These are phyloP conservation scores for Fraxinus latifolia DNA, from an alignment of 305 asterid species.

Conservation along the genomic window DNA sequence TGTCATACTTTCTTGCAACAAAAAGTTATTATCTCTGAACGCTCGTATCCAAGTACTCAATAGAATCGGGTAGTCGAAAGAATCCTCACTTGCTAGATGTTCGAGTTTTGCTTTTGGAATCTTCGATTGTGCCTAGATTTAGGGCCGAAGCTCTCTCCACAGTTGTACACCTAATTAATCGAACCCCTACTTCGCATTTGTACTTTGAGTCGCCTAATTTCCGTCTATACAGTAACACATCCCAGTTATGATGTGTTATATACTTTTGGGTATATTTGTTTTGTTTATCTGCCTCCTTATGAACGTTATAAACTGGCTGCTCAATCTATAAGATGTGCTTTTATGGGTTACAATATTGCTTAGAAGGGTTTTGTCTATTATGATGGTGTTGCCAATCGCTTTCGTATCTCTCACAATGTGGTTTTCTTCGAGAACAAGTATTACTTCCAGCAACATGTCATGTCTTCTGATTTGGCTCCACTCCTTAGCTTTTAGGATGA, in stretches of 20 bases:
- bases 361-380: background rate
- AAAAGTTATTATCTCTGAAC: background rate
- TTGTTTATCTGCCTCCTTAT: no score
- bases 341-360: background rate
- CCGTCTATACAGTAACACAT: no score
- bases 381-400: background rate
- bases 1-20: background rate
- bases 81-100: background rate
- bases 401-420: background rate
- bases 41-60: background rate
- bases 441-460: background rate
- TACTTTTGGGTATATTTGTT: no score
- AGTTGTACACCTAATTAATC: background rate
- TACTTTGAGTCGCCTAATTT: background rate
- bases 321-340: background rate
- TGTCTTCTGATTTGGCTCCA: background rate
- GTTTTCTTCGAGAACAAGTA: no score
- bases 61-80: background rate
- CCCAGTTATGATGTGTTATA: no score
- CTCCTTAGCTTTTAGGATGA: background rate
- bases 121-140: background rate
- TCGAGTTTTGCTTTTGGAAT: background rate
- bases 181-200: background rate
- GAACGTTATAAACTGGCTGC: no score
- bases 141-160: background rate